phyloP scores from a whole-genome alignment of 2,329 filamentous ascomycete species.

The Fusarium chlamydosporum region DNA sequence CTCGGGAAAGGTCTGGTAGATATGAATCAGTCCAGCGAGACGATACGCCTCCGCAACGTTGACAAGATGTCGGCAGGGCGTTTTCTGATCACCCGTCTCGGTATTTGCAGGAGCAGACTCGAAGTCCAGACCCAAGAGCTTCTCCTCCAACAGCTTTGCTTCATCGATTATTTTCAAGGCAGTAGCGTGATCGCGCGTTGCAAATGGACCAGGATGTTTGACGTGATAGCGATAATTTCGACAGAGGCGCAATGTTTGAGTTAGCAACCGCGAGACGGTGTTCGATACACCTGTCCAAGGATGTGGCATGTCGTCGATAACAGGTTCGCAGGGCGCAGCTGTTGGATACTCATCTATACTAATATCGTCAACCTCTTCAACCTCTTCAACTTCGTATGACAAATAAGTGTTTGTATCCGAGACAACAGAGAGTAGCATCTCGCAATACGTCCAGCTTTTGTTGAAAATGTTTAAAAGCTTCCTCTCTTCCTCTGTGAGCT shows the following conservation, averaged over 20 bases:
- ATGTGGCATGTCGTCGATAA: slow-evolving; percentile 50
- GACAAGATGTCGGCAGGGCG: slow-evolving; percentile 52
- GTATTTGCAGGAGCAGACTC: slow-evolving; percentile 27
- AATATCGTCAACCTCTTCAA: slow-evolving; percentile 29
- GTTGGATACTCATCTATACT: slow-evolving; percentile 33
- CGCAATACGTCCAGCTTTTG: slow-evolving; percentile 58
- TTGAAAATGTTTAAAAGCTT: slow-evolving; percentile 57
- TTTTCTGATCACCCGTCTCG: slow-evolving; percentile 51
- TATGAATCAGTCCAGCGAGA: slow-evolving; percentile 56
- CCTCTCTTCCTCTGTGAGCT: slow-evolving; percentile 37
- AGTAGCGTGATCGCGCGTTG: slow-evolving; percentile 31
- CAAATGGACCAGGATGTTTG: slow-evolving; percentile 37
- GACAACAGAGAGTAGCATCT: slow-evolving; percentile 58
- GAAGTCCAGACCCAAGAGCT: slow-evolving; percentile 52
- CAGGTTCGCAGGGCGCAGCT: slow-evolving; percentile 18
- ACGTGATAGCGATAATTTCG: slow-evolving; percentile 53
- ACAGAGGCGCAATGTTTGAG: slow-evolving; percentile 55
- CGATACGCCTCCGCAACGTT: slow-evolving; percentile 57
- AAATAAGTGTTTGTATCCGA: slow-evolving; percentile 51
- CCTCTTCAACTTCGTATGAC: slow-evolving; percentile 24
- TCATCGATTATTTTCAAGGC: slow-evolving; percentile 51
- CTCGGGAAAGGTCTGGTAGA: slow-evolving; percentile 58
- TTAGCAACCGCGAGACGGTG: slow-evolving; percentile 53
- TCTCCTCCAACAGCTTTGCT: slow-evolving; percentile 54
- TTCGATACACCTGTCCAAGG: slow-evolving; percentile 59